These are phyloP conservation scores for Pseudogymnoascus sp. DNA, from an alignment of 2,329 filamentous ascomycete genomes.

Conservation along the genomic window DNA sequence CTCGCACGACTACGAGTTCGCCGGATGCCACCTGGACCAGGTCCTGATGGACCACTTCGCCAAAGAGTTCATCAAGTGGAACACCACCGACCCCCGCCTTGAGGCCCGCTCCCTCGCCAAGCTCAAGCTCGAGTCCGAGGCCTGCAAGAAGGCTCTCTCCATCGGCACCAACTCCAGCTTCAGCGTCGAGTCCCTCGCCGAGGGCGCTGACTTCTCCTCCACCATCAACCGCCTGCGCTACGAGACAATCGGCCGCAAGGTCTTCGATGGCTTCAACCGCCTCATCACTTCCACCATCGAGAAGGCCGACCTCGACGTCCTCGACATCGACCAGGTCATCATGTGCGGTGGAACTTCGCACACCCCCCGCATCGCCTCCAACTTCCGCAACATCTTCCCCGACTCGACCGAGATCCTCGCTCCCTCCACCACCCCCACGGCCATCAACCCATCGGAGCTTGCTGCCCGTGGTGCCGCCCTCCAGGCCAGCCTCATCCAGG, in stretches of 20 bases:
- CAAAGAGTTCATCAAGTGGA: constrained; percentile 98
- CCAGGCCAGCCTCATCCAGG: constrained; percentile 87
- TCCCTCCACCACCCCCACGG: constrained; percentile 65
- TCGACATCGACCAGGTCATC: constrained; percentile 92
- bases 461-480: constrained; percentile 85
- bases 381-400: constrained; percentile 73
- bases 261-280: constrained; percentile 80
- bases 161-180: constrained; percentile 83
- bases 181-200: constrained; percentile 82
- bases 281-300: constrained; percentile 77
- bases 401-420: constrained; percentile 70
- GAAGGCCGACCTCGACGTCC: constrained; percentile 85
- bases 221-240: constrained; percentile 91
- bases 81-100: constrained; percentile 71
- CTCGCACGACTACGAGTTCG: constrained; percentile 89
- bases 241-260: constrained; percentile 78
- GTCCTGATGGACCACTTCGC: constrained; percentile 92
- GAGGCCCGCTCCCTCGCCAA: constrained; percentile 80
- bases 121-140: constrained; percentile 83
- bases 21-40: constrained; percentile 78
- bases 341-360: constrained; percentile 87
- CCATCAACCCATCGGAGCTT: constrained; percentile 91
- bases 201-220: constrained; percentile 83
- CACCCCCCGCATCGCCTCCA: constrained; percentile 83
- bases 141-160: constrained; percentile 84